These are phyloP conservation scores for Pseudoneurospora amorphoporcata DNA, from an alignment of 495 filamentous ascomycete species.

Conservation along the genomic window DNA sequence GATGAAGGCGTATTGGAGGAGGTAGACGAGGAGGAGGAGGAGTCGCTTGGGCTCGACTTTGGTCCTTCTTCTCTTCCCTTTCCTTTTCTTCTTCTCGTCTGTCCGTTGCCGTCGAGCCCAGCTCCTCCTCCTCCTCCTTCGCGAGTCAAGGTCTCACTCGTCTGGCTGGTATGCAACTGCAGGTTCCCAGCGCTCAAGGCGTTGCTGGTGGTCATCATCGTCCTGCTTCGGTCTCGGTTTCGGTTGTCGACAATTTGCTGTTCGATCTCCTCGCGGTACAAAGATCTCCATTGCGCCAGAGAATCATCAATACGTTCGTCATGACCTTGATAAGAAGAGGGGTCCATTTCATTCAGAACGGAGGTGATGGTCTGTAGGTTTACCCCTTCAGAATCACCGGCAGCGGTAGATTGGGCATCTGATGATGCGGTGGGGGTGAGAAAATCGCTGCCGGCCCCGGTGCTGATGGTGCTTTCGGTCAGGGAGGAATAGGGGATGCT, in stretches of 20 bases:
- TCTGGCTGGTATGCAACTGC: not conserved
- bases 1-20: not conserved
- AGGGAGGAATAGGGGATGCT: not conserved
- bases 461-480: not conserved
- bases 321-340: not conserved
- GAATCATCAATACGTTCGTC: not conserved
- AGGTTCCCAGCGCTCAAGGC: not conserved
- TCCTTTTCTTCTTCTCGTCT: not conserved
- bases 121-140: not conserved
- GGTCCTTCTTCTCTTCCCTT: not conserved
- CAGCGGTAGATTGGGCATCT: not conserved
- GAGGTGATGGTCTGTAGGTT: not conserved
- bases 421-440: not conserved
- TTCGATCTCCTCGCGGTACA: not conserved
- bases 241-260: not conserved
- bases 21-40: not conserved
- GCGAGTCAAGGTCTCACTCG: not conserved
- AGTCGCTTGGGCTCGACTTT: not conserved
- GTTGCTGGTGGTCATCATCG: not conserved
- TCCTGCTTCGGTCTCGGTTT: not conserved
- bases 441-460: not conserved
- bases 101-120: not conserved
- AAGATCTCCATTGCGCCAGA: not conserved
- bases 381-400: not conserved
- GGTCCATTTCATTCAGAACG: not conserved